phyloP scores from a whole-genome alignment of 352 stramenopile genomes.

The Pythium brachiatum region DNA sequence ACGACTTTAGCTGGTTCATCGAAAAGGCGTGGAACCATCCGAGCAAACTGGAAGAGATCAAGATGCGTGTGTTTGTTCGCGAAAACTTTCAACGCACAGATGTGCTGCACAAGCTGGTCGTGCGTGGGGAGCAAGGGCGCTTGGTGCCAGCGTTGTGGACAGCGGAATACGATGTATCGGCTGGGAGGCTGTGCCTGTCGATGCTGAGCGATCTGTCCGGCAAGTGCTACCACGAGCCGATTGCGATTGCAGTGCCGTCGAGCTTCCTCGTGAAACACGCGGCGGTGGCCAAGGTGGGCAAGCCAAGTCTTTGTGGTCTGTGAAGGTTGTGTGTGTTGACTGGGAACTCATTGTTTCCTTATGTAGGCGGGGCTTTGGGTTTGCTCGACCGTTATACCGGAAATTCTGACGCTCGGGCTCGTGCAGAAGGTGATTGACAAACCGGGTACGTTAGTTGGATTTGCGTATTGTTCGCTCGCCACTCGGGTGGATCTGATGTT shows the following conservation, averaged over 20 bases:
- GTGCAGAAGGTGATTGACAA: slow-evolving; percentile 7
- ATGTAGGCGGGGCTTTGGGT: slow-evolving; percentile 9
- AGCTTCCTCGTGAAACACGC: neutral
- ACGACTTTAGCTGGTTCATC: neutral
- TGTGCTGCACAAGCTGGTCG: neutral
- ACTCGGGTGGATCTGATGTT: neutral
- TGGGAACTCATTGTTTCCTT: neutral
- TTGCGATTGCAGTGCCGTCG: neutral
- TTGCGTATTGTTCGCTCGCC: neutral
- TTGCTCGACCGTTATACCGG: neutral
- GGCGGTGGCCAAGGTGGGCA: neutral
- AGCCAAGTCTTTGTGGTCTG: neutral
- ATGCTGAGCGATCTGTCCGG: neutral
- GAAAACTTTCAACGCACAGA: neutral
- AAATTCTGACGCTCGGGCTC: slow-evolving; percentile 5
- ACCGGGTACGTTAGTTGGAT: neutral
- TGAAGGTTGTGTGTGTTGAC: neutral
- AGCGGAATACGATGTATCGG: neutral
- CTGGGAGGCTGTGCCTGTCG: neutral
- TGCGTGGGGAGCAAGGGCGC: neutral
- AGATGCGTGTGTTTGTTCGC: neutral
- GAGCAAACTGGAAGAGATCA: neutral
- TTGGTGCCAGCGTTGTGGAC: neutral
- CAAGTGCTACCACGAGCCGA: neutral
- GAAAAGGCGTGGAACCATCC: neutral